These are phyloP conservation scores for Stephania yunnanensis DNA, from an alignment of 164 flowering plant genomes.

Conservation along the genomic window DNA sequence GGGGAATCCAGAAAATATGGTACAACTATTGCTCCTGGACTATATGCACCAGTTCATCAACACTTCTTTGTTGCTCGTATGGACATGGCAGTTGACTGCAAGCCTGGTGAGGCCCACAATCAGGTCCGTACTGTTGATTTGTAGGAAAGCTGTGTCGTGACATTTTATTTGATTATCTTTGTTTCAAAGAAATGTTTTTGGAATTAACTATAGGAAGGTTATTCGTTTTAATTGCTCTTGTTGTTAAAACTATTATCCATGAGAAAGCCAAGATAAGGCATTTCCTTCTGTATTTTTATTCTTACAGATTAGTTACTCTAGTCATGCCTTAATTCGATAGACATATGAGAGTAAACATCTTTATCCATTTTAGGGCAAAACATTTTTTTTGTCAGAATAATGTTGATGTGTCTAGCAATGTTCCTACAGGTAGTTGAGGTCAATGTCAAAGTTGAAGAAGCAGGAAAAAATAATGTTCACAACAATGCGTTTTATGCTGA, in stretches of 20 bases:
- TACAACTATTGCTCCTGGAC: constrained; percentile 82
- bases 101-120: constrained; percentile 77
- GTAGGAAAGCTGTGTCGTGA: too few species aligned
- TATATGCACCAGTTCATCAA: constrained; percentile 94
- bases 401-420: background rate
- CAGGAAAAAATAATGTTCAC: constrained; percentile 73
- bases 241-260: too few species aligned
- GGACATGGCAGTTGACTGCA: constrained; percentile 92
- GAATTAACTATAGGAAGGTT: too few species aligned
- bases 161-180: too few species aligned
- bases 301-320: too few species aligned
- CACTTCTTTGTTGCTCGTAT: constrained; percentile 89
- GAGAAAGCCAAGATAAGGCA: too few species aligned
- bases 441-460: constrained; percentile 70
- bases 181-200: too few species aligned
- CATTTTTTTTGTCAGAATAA: background rate
- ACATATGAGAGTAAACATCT: background rate
- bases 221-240: too few species aligned
- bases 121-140: constrained; percentile 37
- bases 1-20: constrained; percentile 85
- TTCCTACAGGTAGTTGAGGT: constrained; percentile 69
- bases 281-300: too few species aligned
- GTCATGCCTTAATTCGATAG: too few species aligned
- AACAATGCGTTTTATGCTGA: constrained; percentile 87
- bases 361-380: background rate